Evolutionary conservation across 345 rosid genomes (phyloP).

Genomic region (Pistacia atlantica): DNA sequence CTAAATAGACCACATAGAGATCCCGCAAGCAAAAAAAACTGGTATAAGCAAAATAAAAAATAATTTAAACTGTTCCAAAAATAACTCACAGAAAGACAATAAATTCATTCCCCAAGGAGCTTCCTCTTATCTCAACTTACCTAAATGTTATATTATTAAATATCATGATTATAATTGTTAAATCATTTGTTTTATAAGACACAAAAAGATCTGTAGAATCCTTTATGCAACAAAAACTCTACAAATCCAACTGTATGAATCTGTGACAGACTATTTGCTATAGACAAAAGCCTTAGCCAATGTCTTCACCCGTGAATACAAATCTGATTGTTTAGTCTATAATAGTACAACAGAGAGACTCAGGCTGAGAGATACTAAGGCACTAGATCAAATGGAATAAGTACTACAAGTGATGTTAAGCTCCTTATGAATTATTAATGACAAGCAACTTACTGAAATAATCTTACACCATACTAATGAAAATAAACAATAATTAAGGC

Average conservation of each 20-base stretch:
- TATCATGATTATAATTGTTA: not conserved
- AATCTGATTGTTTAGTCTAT: not conserved
- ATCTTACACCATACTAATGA: slow-evolving; percentile 3
- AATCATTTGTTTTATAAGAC: not conserved
- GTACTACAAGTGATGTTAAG: too few species aligned
- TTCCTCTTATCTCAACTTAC: slow-evolving; percentile 3
- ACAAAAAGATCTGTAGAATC: too few species aligned
- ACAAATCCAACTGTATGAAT: too few species aligned
- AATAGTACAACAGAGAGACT: not conserved
- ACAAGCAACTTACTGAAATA: too few species aligned
- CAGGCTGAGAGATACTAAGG: not conserved
- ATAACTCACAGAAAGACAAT: not conserved
- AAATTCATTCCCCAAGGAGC: not conserved
- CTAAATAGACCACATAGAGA: not conserved
- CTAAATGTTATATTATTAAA: not conserved
- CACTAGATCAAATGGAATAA: not conserved
- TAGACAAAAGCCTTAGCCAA: too few species aligned
- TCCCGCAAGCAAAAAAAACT: not conserved
- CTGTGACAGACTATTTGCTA: too few species aligned
- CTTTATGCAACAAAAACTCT: too few species aligned
- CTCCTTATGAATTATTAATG: too few species aligned
- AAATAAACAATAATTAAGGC: too few species aligned
- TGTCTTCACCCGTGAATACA: too few species aligned
- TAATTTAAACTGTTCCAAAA: not conserved
- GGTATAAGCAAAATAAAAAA: not conserved